These are phyloP conservation scores for Rhytidiadelphus loreus DNA, from an alignment of 225 moss, liverwort and hornwort genomes.

Conservation along the genomic window DNA sequence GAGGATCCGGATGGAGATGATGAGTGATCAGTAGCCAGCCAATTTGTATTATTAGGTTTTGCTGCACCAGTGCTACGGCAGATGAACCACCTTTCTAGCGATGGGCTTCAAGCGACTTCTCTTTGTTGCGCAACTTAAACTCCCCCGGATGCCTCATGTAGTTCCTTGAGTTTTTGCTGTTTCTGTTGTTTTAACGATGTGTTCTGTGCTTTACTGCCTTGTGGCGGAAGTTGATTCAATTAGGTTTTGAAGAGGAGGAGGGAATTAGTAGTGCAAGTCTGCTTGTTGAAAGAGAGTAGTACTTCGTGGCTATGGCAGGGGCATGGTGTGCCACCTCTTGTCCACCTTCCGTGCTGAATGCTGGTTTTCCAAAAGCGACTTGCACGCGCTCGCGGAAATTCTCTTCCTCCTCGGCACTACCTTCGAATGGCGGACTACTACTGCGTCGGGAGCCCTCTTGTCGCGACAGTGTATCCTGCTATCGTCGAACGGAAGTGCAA, in stretches of 20 bases:
- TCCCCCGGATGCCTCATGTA: background rate
- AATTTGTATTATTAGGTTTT: background rate
- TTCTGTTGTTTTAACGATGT: background rate
- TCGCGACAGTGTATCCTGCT: background rate
- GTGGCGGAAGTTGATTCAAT: background rate
- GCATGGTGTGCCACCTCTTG: slow-evolving; percentile 7
- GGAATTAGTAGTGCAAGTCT: background rate
- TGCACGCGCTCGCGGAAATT: background rate
- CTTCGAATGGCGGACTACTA: background rate
- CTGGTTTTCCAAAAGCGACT: background rate
- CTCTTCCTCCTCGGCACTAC: background rate
- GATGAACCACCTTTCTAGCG: background rate
- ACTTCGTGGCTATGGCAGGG: slow-evolving; percentile 16
- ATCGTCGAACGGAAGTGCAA: background rate
- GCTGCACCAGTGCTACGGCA: background rate
- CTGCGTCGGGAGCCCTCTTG: background rate
- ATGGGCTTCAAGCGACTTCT: background rate
- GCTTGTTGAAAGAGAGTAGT: background rate
- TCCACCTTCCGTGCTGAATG: background rate
- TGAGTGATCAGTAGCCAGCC: background rate
- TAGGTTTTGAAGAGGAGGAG: background rate
- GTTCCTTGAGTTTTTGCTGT: background rate
- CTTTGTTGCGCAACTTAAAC: background rate
- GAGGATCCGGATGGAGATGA: background rate
- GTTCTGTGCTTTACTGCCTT: background rate